These are phyloP conservation scores for Colletotrichum sp. DNA, from an alignment of 2,329 filamentous ascomycete genomes.

Conservation along the genomic window DNA sequence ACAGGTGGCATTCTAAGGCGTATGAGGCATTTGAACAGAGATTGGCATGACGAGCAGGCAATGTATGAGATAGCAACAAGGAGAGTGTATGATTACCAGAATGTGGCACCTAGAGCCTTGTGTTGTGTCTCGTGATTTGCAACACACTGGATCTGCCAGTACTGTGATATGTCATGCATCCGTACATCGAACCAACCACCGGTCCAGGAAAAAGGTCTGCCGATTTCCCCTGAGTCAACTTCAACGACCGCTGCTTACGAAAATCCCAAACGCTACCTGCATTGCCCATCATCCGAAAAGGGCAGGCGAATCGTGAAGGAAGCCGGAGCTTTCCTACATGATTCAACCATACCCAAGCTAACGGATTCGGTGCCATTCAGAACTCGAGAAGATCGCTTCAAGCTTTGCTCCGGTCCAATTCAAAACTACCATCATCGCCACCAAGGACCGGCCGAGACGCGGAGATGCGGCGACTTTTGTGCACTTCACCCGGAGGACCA, in stretches of 20 bases:
- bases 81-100: not conserved
- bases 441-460: not conserved
- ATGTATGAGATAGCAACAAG: not conserved
- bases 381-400: accelerated
- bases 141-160: not conserved
- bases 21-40: accelerated
- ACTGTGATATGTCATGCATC: not conserved
- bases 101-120: not conserved
- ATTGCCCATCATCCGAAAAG: not conserved
- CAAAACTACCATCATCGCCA: not conserved
- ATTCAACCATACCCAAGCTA: not conserved
- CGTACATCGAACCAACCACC: not conserved
- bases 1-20: not conserved
- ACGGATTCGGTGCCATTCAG: not conserved
- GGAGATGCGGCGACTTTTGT: not conserved
- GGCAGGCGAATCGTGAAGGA: not conserved
- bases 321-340: not conserved
- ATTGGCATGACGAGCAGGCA: accelerated
- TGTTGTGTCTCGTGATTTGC: not conserved
- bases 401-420: not conserved
- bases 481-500: not conserved
- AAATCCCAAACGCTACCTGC: accelerated
- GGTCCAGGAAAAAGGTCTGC: not conserved
- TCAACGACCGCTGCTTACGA: not conserved
- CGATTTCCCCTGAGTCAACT: not conserved